Evolutionary conservation across 2,329 filamentous ascomycete species (phyloP).

Genomic region (Neofusicoccum parvum): DNA sequence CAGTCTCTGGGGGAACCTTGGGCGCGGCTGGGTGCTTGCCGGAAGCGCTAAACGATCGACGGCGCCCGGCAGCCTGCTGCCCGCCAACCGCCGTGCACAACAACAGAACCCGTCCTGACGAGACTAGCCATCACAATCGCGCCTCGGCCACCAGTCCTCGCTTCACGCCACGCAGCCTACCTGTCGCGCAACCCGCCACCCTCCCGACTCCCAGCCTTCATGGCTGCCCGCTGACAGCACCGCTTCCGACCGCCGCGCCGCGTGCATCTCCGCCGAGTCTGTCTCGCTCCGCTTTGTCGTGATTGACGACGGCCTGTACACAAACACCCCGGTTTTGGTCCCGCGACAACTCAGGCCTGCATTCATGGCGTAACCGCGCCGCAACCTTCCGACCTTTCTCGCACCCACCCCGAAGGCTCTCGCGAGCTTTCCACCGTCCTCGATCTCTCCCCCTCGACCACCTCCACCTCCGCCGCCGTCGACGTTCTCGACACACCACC

Average conservation of each 20-base stretch:
- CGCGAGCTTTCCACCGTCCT: neutral
- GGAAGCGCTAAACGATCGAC: constrained; percentile 11
- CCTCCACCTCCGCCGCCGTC: neutral
- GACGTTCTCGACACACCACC: neutral
- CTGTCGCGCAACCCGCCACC: constrained; percentile 14
- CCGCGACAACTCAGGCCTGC: constrained; percentile 13
- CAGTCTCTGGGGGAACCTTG: constrained; percentile 14
- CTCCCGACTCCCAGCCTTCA: neutral
- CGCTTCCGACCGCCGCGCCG: constrained; percentile 9
- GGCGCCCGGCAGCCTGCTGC: neutral
- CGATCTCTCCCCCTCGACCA: neutral
- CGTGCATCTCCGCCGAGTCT: constrained; percentile 4
- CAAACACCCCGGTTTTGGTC: constrained; percentile 11
- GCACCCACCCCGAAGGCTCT: constrained; percentile 1
- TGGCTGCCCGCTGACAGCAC: neutral
- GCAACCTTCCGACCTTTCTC: constrained; percentile 6
- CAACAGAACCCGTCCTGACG: constrained; percentile 10
- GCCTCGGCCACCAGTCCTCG: constrained; percentile 13
- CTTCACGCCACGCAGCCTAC: constrained; percentile 15
- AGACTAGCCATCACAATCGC: constrained; percentile 13
- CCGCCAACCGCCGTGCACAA: constrained; percentile 15
- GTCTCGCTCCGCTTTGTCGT: constrained; percentile 15
- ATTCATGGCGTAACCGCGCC: constrained; percentile 15
- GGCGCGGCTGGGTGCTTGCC: constrained; percentile 9
- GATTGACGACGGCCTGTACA: neutral